These are phyloP conservation scores for Amphirosellinia nigrospora DNA, from an alignment of 495 filamentous ascomycete genomes.

Conservation along the genomic window DNA sequence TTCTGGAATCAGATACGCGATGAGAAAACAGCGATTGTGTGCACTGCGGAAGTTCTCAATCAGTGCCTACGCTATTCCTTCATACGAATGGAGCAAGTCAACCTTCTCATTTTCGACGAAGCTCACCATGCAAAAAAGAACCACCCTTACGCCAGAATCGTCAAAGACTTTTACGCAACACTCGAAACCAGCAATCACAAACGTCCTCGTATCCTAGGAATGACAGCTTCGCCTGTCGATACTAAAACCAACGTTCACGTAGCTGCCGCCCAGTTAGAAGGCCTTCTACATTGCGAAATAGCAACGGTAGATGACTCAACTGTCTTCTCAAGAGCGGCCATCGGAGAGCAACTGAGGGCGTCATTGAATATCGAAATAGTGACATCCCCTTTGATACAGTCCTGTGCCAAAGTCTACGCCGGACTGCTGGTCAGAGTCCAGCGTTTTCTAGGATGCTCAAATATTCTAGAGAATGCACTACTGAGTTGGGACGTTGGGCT, in stretches of 20 bases:
- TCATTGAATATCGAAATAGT: constrained; percentile 63
- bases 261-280: constrained; percentile 80
- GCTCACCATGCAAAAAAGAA: constrained; percentile 96
- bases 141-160: constrained; percentile 90
- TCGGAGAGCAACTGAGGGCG: constrained; percentile 33
- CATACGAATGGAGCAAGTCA: constrained; percentile 83
- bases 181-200: constrained; percentile 40
- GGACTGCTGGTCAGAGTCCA: constrained; percentile 60
- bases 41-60: constrained; percentile 86
- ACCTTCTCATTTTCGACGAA: constrained; percentile 93
- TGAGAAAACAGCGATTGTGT: constrained; percentile 87
- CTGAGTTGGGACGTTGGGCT: constrained; percentile 84
- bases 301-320: constrained; percentile 75
- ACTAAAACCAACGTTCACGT: constrained; percentile 70
- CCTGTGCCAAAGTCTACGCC: constrained; percentile 64
- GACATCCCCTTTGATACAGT: constrained; percentile 63
- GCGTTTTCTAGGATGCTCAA: constrained; percentile 64
- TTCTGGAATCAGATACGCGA: constrained; percentile 72
- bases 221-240: constrained; percentile 98
- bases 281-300: constrained; percentile 78
- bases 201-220: constrained; percentile 86
- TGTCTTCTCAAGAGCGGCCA: constrained; percentile 60
- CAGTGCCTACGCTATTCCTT: constrained; percentile 81
- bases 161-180: constrained; percentile 80
- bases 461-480: constrained; percentile 62